Percentiles rank a stretch among this genome's conserved stretches.
Evolutionary conservation across 1,284 basidiomycete species (phyloP).

Genomic region (Veloboletus limbatus): DNA sequence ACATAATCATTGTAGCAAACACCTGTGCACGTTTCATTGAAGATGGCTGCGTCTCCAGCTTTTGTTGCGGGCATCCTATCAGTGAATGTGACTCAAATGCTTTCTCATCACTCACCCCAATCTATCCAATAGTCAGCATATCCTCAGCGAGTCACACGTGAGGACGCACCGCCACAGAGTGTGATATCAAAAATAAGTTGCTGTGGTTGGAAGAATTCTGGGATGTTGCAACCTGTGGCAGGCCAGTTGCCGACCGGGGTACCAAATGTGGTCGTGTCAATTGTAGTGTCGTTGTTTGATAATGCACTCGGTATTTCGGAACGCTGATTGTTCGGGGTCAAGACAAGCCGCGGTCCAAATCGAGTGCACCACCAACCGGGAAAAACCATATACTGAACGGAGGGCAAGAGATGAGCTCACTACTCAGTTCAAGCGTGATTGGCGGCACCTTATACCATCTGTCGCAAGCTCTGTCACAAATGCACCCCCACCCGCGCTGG

Average conservation of each 20-base stretch:
- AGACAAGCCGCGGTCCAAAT: neutral
- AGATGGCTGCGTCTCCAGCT: slow-evolving; percentile 51
- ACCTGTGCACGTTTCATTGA: slow-evolving; percentile 63
- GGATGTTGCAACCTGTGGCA: slow-evolving; percentile 54
- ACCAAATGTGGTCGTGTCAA: slow-evolving; percentile 67
- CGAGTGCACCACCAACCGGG: slow-evolving; percentile 38
- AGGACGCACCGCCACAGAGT: slow-evolving; percentile 55
- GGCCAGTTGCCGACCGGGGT: slow-evolving; percentile 69
- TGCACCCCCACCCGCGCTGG: slow-evolving; percentile 62
- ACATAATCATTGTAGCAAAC: slow-evolving; percentile 75
- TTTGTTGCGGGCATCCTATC: neutral
- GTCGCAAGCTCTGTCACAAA: slow-evolving; percentile 70
- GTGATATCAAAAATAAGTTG: slow-evolving; percentile 73
- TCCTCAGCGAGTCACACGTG: neutral
- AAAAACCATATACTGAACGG: slow-evolving; percentile 73
- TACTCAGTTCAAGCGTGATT: slow-evolving; percentile 2
- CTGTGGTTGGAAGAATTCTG: slow-evolving; percentile 62
- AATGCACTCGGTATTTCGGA: slow-evolving; percentile 55
- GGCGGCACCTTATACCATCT: slow-evolving; percentile 59
- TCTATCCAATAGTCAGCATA: slow-evolving; percentile 22
- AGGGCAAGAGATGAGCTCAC: neutral
- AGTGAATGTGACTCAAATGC: neutral
- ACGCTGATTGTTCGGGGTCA: slow-evolving; percentile 38
- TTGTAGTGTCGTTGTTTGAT: slow-evolving; percentile 47
- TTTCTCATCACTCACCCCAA: slow-evolving; percentile 40